Evolutionary conservation across 1,284 basidiomycete genomes (phyloP), one percentile per base, ranked within the genome.

Genomic region (Takashimella koratensis): DNA sequence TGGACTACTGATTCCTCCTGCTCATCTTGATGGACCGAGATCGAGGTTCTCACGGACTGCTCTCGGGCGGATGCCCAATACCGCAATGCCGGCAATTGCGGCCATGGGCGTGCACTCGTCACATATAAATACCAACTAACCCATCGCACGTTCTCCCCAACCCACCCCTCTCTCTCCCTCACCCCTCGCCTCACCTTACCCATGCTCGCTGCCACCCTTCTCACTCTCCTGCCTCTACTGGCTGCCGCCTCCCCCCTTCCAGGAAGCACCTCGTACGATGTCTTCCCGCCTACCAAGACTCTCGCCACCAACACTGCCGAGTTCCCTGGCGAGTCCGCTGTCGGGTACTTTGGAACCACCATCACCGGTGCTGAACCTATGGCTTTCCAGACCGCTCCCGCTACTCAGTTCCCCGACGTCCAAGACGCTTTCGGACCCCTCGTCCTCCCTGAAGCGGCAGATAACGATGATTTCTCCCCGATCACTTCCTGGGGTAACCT

Each of bases 401-500:
- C 73, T 4, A 62, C 70, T 13, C 69, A 78, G 4, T 77, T 78
- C 58, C 67, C 78, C 12, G 65, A 72, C 43, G 70, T 64, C 39
- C 65, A 73, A 19, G 78, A 73, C 51, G 74, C 78, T 16, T 69
- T 81, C 4, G 63, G 77, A 4, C 62, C 68, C 49, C 79, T 77
- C 19, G 67, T 73, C 25, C 69, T 79, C 30, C 16, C 16, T 36
- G 30, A 36, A 36, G 16, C 47, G 6, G 6, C 23, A 26, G 5
- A 44, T 12, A 44, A 42, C 22, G 57, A 59, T 5, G 49, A 59
- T 16, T 81, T 82, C 62, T 82, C 86, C 67, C 66, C 91, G 39
- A 83, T 89, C 73, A 83, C 81, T 64, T 80, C 82, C 45, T 90
- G 89, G 87, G 90, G 90, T 0, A 90, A 90, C 66, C 73, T 92